Evolutionary conservation across 306 rosid genomes (phyloP), one percentile per base, ranked within the genome.

Genomic region (Inga oerstediana): DNA sequence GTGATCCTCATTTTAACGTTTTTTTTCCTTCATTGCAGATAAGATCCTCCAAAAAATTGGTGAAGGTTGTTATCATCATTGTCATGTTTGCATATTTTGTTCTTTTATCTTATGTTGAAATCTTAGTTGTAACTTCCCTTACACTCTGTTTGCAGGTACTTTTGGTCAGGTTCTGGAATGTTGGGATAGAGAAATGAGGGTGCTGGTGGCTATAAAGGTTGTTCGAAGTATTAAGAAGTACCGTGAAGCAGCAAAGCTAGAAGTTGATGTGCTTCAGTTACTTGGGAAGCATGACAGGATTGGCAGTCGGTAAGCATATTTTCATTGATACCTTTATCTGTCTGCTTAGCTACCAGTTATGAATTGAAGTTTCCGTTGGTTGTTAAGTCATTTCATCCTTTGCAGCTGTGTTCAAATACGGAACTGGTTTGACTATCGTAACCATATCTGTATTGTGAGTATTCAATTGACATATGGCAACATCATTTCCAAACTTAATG

Each of bases 381-480:
- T 85, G 87, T 89, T 90, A 87, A 92, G 87, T 81, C 82, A 81
- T 85, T 90, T 86, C 84, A 88, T 92, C 87, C 93, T 86, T 92
- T 92, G 94, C 97, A 92, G 97, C 87, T 92, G 97, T 92, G 97
- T 92, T 85, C 94, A 90, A 92, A 84, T 92, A 86, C 90, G 89
- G 90, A 89, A 90, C 97, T 92, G 97, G 94, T 92, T 92, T 90
- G 95, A 92, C 95, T 91, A 85, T 90, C 96, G 93, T 82, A 92
- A 92, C 91, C 96, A 92, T 92, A 92, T 92, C 78, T 92, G 97
- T 92, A 90, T 92, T 89, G 97, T 92, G 89, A 92, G 97, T 92
- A 88, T 85, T 77, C 75, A 59, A 76, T 85, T 87, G 86, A 79
- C 87, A 78, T 87, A 84, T 84, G 87, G 85, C 90, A 90, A 89